phyloP scores from a whole-genome alignment of 306 rosid species.

The Medicago lupulina region DNA sequence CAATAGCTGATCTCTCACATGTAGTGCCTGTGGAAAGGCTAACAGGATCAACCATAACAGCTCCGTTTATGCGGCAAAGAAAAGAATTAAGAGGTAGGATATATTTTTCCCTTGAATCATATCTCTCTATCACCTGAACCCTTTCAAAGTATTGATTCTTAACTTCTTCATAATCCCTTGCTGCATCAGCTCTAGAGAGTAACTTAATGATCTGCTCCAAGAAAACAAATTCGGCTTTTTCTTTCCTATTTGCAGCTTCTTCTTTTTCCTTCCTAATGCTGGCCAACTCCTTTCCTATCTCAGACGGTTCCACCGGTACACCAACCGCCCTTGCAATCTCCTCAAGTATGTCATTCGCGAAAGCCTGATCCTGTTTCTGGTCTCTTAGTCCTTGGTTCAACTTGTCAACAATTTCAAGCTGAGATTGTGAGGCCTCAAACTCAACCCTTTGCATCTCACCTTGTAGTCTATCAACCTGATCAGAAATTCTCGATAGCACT shows the following conservation, averaged over 20 bases:
- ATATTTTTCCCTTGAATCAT: constrained; percentile 58
- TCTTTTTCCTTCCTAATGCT: constrained; percentile 78
- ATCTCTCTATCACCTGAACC: constrained; percentile 63
- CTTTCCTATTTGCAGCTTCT: constrained; percentile 73
- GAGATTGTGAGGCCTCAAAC: constrained; percentile 70
- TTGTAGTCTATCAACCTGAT: constrained; percentile 68
- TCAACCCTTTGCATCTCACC: constrained; percentile 88
- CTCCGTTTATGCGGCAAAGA: constrained; percentile 55
- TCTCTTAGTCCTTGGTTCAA: constrained; percentile 69
- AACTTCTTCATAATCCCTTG: constrained; percentile 80
- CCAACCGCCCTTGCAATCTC: constrained; percentile 82
- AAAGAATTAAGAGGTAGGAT: constrained; percentile 70
- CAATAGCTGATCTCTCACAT: constrained; percentile 79
- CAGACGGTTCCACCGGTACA: constrained; percentile 80
- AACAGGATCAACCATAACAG: constrained; percentile 87
- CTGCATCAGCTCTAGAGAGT: constrained; percentile 88
- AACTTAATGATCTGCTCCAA: constrained; percentile 79
- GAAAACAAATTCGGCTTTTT: constrained; percentile 70
- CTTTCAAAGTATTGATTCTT: constrained; percentile 71
- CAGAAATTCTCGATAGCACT: constrained; percentile 72
- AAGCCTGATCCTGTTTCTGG: constrained; percentile 73
- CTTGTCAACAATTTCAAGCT: constrained; percentile 70
- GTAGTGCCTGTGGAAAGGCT: constrained; percentile 90
- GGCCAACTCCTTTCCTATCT: constrained; percentile 80
- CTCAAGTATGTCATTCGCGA: constrained; percentile 76